These are phyloP conservation scores for Nicotiana otophora DNA, from an alignment of 257 asterid genomes.

Conservation along the genomic window DNA sequence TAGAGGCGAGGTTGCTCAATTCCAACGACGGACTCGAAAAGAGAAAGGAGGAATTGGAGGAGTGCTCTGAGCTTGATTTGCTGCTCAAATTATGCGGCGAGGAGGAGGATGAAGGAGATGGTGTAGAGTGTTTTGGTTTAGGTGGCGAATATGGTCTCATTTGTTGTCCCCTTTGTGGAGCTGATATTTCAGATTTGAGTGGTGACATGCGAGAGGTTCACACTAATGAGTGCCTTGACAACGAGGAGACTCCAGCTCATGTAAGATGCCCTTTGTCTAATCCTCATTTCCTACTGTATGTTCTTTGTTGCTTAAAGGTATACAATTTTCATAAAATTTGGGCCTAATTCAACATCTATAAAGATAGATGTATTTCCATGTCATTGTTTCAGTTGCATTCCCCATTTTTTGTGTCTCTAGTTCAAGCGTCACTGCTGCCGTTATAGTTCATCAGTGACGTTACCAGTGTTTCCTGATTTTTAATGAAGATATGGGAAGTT, in stretches of 20 bases:
- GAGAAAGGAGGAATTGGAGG: slow-evolving; percentile 35
- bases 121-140: background rate
- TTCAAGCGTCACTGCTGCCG: background rate
- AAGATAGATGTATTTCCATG: background rate
- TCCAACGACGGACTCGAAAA: slow-evolving; percentile 26
- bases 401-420: background rate
- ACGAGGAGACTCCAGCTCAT: slow-evolving; percentile 32
- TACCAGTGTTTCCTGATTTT: background rate
- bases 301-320: background rate
- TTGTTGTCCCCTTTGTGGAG: slow-evolving; percentile 79
- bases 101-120: slow-evolving; percentile 26
- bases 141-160: slow-evolving; percentile 19
- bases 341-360: background rate
- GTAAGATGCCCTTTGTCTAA: slow-evolving; percentile 31
- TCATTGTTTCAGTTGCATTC: background rate
- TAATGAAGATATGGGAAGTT: background rate
- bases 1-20: slow-evolving; percentile 23
- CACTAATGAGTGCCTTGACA: slow-evolving; percentile 82
- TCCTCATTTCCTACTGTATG: background rate
- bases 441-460: background rate
- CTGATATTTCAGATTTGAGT: slow-evolving; percentile 56
- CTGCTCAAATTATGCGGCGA: slow-evolving; percentile 66
- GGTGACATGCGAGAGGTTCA: slow-evolving; percentile 60
- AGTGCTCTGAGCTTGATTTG: slow-evolving; percentile 49
- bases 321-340: background rate